Base-by-base conservation (phyloP, 768 basidiomycete species). In the Termitomyces sp. region DNA sequence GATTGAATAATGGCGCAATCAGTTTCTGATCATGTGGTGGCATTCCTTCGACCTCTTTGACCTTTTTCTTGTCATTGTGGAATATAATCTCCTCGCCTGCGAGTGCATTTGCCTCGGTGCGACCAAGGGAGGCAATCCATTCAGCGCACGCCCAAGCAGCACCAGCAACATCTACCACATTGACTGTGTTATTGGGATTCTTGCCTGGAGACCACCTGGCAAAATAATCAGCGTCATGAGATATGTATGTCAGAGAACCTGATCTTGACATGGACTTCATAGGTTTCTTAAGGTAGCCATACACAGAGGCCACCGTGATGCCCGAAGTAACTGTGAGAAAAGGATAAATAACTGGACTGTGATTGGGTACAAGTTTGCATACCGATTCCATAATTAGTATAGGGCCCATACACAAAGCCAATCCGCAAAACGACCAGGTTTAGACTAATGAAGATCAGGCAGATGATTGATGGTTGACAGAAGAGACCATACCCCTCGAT, bases 321-420 rank as follows among this genome's bases (percentile, higher is more conserved):
- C 82, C 84, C 10, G 86, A 80, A 19, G 87, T 76, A 60, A 90
- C 90, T 91, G 63, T 19, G 38, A 32, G 53, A 47, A 54, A 57
- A 51, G 31, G 43, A 59, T 66, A 49, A 65, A 55, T 37, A 31
- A 51, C 41, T 27, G 56, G 55, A 50, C 31, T 6, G 5, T 32
- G 59, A 53, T 45, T 53, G 41, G 27, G 52, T 25, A 44, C 27
- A 55, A 16, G 54, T 48, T 41, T n/a, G 29, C 85, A 61, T 68
- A 86, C 89, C 76, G 48, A 81, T 79, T 52, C 90, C 89, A 65
- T 78, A 86, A 59, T 87, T 82, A 44, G 83, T 83, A 64, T 91
- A 91, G 1, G 92, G 91, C 4, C 92, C 92, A 68, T 94, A 95
- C 3, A 83, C 80, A 49, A 88, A 84, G 4, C 88, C 90, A 46